Conservation (phyloP, 1,139 yeast species). For the Blastobotrys persicus region DNA sequence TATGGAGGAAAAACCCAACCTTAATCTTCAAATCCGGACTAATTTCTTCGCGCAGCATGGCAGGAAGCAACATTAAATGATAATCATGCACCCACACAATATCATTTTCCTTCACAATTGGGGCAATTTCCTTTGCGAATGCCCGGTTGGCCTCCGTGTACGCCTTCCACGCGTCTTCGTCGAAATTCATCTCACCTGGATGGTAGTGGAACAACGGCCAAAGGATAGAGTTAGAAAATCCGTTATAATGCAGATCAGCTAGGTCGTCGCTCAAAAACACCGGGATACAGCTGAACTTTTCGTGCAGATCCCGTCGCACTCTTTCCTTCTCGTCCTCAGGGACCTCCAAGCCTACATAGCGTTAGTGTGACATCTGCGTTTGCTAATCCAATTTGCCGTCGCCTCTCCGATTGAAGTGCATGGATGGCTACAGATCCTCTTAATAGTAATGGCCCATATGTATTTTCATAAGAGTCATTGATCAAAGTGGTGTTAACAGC, state of each 20-base stretch:
- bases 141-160: conserved; percentile 88
- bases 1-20: conserved; percentile 91
- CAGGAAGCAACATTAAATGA: conserved; percentile 92
- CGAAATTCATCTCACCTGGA: conserved; percentile 98
- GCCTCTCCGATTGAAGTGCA: no score
- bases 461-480: no score
- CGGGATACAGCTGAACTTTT: conserved; percentile 86
- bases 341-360: conserved; percentile 63
- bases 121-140: conserved; percentile 75
- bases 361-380: no score
- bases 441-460: no score
- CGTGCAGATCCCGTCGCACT: conserved; percentile 68
- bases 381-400: no score
- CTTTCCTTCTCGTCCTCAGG: conserved; percentile 70
- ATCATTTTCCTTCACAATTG: conserved; percentile 76
- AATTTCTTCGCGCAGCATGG: conserved; percentile 71
- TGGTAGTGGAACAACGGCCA: conserved; percentile 99
- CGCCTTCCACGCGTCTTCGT: conserved; percentile 97
- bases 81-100: conserved; percentile 98
- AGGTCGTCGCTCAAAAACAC: conserved; percentile 81
- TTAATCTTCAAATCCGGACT: conserved; percentile 56
- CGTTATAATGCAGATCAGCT: conserved; percentile 95
- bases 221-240: conserved; percentile 84
- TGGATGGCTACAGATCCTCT: no score
- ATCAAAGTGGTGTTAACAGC: no score